phyloP scores from a whole-genome alignment of 2,329 filamentous ascomycete genomes.

The Tolypocladium capitatum region DNA sequence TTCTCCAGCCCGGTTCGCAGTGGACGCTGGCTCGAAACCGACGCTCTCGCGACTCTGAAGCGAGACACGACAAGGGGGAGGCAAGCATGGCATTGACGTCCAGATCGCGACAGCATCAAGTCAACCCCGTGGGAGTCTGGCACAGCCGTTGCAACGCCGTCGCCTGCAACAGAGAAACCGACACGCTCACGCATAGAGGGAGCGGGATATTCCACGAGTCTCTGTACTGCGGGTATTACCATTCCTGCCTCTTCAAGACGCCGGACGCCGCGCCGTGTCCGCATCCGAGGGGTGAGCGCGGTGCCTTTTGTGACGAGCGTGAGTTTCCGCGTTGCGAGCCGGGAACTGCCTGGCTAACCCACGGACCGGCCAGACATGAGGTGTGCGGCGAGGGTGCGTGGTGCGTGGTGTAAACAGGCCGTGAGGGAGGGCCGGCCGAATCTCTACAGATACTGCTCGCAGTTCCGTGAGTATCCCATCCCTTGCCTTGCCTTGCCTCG shows the following conservation, averaged over 20 bases:
- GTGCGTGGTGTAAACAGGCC: background rate
- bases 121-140: background rate
- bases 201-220: background rate
- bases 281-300: background rate
- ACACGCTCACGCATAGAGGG: background rate
- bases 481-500: too few relatives aligned
- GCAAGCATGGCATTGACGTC: background rate
- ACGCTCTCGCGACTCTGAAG: background rate
- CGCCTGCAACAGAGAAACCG: background rate
- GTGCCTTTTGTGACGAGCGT: constrained; percentile 1
- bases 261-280: background rate
- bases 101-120: background rate
- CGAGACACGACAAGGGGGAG: too few relatives aligned
- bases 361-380: background rate
- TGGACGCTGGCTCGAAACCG: background rate
- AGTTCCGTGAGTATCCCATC: background rate
- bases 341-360: too few relatives aligned
- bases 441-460: background rate
- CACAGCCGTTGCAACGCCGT: background rate
- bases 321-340: too few relatives aligned
- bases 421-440: background rate
- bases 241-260: constrained; percentile 2
- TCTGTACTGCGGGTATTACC: constrained; percentile 1
- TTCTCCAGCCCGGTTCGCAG: too few relatives aligned
- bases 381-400: background rate